Evolutionary conservation across 495 filamentous ascomycete genomes (phyloP).

Genomic region (Penicillium pulvis): DNA sequence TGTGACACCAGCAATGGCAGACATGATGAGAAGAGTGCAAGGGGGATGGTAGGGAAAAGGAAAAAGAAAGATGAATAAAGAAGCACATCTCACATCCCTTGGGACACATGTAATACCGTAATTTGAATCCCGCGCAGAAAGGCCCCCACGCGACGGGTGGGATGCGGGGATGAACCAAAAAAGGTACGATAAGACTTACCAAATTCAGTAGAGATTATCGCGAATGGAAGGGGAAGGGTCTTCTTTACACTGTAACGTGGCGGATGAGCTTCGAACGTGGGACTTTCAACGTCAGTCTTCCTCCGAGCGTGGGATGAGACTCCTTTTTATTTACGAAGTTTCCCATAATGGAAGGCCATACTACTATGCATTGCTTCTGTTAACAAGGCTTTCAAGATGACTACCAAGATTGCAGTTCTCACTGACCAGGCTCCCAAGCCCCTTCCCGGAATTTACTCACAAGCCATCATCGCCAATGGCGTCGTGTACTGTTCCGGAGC

Average conservation of each 20-base stretch:
- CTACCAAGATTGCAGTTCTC: slow-evolving; percentile 23
- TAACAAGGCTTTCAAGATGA: not conserved
- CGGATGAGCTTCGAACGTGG: not conserved
- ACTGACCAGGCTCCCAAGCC: slow-evolving; percentile 56
- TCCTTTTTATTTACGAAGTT: not conserved
- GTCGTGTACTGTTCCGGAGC: slow-evolving; percentile 60
- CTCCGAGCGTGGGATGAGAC: not conserved
- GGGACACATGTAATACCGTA: not conserved
- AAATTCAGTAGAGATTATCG: not conserved
- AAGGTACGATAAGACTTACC: not conserved
- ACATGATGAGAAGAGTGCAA: slow-evolving; percentile 26
- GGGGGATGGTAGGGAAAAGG: not conserved
- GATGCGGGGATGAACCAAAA: not conserved
- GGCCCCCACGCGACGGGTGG: not conserved
- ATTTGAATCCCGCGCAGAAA: not conserved
- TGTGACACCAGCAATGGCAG: slow-evolving; percentile 24
- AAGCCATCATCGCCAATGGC: slow-evolving; percentile 58
- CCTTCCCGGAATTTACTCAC: slow-evolving; percentile 54
- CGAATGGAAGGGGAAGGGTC: not conserved
- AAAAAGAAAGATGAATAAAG: not conserved
- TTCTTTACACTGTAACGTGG: not conserved
- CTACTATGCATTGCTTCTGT: too few species aligned
- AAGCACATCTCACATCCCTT: not conserved
- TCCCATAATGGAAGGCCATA: too few species aligned
- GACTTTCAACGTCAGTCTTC: not conserved